Evolutionary conservation across 2,329 filamentous ascomycete species (phyloP).

Genomic region (Fusarium sp.): DNA sequence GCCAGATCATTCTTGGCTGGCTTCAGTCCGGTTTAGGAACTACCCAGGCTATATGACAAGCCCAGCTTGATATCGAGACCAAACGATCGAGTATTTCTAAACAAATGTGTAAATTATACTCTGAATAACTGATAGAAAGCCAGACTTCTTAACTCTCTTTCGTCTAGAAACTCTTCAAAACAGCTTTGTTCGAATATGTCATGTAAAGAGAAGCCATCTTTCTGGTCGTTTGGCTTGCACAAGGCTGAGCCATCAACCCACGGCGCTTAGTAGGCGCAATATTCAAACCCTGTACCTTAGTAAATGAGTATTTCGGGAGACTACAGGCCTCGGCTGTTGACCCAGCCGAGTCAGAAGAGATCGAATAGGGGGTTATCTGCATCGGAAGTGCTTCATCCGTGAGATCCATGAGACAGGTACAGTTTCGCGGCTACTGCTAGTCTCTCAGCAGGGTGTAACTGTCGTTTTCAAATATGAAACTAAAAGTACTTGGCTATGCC

Average conservation of each 20-base stretch:
- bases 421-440: constrained; percentile 39
- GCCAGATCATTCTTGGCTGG: constrained; percentile 28
- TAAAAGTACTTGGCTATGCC: constrained; percentile 5
- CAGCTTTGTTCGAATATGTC: too few relatives aligned
- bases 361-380: constrained; percentile 26
- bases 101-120: not conserved
- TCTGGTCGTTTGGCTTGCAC: not conserved
- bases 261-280: constrained; percentile 30
- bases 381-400: constrained; percentile 47
- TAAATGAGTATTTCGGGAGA: constrained; percentile 11
- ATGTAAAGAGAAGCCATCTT: not conserved
- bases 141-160: not conserved
- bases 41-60: constrained; percentile 29
- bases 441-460: not conserved
- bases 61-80: constrained; percentile 2
- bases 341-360: constrained; percentile 29
- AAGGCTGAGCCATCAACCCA: constrained; percentile 8
- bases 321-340: constrained; percentile 26
- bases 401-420: constrained; percentile 36
- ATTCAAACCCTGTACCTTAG: constrained; percentile 17
- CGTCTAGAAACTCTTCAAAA: not conserved
- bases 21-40: constrained; percentile 20
- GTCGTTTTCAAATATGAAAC: constrained; percentile 19
- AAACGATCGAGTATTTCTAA: not conserved
- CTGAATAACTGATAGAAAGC: not conserved